Percentiles rank a stretch among this genome's conserved stretches.
phyloP scores from a whole-genome alignment of 768 basidiomycete species.

The Xerocomus spinulosus region DNA sequence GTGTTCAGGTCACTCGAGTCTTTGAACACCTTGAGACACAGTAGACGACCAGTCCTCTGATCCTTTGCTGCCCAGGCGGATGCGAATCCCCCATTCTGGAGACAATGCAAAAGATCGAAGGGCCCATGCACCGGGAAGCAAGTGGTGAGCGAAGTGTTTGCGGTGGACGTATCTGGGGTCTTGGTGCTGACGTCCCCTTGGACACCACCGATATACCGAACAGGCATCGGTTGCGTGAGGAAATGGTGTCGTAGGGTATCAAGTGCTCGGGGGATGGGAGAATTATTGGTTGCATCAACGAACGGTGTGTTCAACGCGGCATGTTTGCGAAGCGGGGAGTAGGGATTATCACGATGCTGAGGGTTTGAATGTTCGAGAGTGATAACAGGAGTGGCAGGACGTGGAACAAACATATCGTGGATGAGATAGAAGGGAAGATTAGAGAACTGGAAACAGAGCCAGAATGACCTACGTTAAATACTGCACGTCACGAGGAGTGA shows the following conservation, averaged over 20 bases:
- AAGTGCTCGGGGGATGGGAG: background rate
- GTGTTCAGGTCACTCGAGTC: constrained; percentile 8
- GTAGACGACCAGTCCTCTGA: constrained; percentile 24
- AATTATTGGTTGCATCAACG: constrained; percentile 1
- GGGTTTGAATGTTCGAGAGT: constrained; percentile 4
- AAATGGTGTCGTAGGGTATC: background rate
- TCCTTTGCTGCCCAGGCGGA: constrained; percentile 23
- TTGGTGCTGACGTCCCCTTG: background rate
- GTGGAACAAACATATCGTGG: constrained; percentile 11
- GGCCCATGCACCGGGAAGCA: constrained; percentile 25
- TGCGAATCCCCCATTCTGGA: constrained; percentile 23
- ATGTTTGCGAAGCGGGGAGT: constrained; percentile 2
- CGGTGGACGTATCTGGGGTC: background rate
- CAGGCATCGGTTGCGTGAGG: background rate
- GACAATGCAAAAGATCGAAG: constrained; percentile 14
- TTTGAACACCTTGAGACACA: constrained; percentile 39
- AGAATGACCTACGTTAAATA: constrained; percentile 16
- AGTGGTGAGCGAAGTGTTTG: background rate
- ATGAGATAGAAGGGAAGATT: background rate
- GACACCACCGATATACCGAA: background rate
- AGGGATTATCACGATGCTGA: background rate
- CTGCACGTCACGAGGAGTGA: background rate
- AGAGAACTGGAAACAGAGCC: background rate
- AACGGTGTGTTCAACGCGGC: constrained; percentile 1
- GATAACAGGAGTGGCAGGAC: constrained; percentile 2